phyloP scores from a whole-genome alignment of 1,139 yeast species.

The Pneumocystis oryctolagi region DNA sequence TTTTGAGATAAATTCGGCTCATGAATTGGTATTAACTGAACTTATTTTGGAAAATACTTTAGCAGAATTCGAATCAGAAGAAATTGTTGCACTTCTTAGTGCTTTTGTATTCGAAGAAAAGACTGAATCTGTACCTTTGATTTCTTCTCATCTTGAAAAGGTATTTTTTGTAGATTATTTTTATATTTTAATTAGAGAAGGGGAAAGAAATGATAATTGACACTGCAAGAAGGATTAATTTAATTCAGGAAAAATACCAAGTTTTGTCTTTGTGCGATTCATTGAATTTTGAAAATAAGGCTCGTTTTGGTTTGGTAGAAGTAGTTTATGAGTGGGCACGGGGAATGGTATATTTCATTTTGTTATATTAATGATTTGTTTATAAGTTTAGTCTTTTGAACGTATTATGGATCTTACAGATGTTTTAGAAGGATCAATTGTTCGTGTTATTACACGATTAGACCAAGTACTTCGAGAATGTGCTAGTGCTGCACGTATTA shows the following conservation, averaged over 20 bases:
- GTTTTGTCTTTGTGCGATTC: constrained; percentile 26
- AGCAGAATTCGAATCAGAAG: constrained; percentile 89
- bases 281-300: constrained; percentile 45
- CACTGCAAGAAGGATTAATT: constrained; percentile 49
- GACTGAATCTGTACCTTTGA: constrained; percentile 40
- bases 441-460: constrained; percentile 83
- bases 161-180: not conserved
- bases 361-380: not conserved
- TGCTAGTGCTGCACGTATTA: constrained; percentile 81
- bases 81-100: constrained; percentile 81
- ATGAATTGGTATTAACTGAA: constrained; percentile 82
- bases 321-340: constrained; percentile 98
- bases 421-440: constrained; percentile 95
- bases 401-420: constrained; percentile 77
- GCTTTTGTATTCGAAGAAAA: constrained; percentile 88
- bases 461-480: constrained; percentile 95
- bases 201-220: constrained; percentile 61
- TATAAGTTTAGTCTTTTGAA: constrained; percentile 40
- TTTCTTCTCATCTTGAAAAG: constrained; percentile 65
- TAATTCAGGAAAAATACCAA: constrained; percentile 51
- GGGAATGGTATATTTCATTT: constrained; percentile 36
- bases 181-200: constrained; percentile 1
- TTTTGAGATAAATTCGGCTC: constrained; percentile 52
- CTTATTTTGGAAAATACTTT: constrained; percentile 76
- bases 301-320: constrained; percentile 77